Conservation (phyloP, 2,329 filamentous ascomycete genomes). For the Parafenestella ontariensis region DNA sequence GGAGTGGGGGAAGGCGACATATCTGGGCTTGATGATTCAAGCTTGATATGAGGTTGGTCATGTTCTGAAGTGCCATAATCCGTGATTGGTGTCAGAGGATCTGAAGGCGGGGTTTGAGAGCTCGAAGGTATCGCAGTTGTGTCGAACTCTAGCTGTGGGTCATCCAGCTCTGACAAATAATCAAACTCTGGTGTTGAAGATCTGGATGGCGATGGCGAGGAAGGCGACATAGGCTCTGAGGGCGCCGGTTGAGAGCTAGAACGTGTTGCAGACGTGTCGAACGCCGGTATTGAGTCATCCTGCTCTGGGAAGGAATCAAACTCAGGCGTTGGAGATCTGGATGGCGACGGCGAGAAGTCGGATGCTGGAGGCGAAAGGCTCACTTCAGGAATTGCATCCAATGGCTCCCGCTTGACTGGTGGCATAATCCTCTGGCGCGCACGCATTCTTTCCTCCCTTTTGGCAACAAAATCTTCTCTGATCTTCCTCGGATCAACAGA, state of each 20-base stretch:
- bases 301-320: not conserved
- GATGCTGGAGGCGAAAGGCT: not conserved
- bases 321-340: not conserved
- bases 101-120: not conserved
- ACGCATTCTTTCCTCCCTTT: not conserved
- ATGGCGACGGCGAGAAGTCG: not conserved
- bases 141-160: not conserved
- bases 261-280: not conserved
- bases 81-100: not conserved
- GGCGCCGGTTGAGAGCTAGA: not conserved
- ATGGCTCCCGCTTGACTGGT: not conserved
- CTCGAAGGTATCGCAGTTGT: not conserved
- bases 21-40: not conserved
- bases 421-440: not conserved
- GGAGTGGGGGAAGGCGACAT: not conserved
- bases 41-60: not conserved
- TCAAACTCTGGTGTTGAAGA: not conserved
- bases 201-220: not conserved
- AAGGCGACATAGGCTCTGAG: not conserved
- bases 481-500: not conserved
- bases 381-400: not conserved
- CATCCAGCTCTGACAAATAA: not conserved
- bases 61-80: not conserved
- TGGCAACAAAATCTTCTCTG: not conserved
- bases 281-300: not conserved